Conservation (phyloP, 2,329 filamentous ascomycete genomes). For the Cephalotrichum gorgonifer region DNA sequence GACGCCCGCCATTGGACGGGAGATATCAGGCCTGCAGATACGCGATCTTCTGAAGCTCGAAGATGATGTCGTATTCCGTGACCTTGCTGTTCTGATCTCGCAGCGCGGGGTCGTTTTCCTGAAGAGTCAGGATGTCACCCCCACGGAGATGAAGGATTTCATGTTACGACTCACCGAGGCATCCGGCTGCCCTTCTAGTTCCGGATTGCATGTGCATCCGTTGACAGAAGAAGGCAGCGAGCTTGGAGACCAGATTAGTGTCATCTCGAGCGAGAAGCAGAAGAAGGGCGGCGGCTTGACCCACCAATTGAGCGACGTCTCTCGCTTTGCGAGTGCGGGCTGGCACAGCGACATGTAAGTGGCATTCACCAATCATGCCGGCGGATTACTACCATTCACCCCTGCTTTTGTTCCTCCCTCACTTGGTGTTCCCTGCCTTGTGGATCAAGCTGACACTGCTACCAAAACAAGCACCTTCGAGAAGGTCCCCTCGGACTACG, state of each 20-base stretch:
- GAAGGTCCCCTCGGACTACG: constrained; percentile 52
- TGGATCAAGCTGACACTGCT: too few relatives aligned
- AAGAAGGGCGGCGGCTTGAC: constrained; percentile 42
- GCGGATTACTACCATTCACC: too few relatives aligned
- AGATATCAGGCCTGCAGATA: constrained; percentile 47
- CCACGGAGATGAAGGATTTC: constrained; percentile 54
- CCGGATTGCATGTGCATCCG: constrained; percentile 50
- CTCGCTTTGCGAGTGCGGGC: constrained; percentile 30
- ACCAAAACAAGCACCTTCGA: constrained; percentile 41
- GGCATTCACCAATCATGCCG: background rate
- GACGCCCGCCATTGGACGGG: constrained; percentile 52
- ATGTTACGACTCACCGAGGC: constrained; percentile 49
- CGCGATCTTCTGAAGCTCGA: constrained; percentile 51
- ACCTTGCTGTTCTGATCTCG: constrained; percentile 62
- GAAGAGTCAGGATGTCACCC: constrained; percentile 49
- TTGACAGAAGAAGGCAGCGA: constrained; percentile 42
- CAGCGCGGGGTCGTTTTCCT: constrained; percentile 63
- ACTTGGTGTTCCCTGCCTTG: too few relatives aligned
- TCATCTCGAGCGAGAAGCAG: constrained; percentile 45
- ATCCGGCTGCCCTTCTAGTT: constrained; percentile 43
- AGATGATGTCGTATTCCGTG: constrained; percentile 51
- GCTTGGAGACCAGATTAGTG: constrained; percentile 41
- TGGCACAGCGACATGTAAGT: constrained; percentile 51
- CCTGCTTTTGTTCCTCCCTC: too few relatives aligned
- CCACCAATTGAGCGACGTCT: constrained; percentile 38